A percentile compares a stretch with the other conserved stretches of the same genome.
These are phyloP conservation scores for Phytophthora citrophthora DNA, from an alignment of 352 stramenopile species.

Conservation along the genomic window DNA sequence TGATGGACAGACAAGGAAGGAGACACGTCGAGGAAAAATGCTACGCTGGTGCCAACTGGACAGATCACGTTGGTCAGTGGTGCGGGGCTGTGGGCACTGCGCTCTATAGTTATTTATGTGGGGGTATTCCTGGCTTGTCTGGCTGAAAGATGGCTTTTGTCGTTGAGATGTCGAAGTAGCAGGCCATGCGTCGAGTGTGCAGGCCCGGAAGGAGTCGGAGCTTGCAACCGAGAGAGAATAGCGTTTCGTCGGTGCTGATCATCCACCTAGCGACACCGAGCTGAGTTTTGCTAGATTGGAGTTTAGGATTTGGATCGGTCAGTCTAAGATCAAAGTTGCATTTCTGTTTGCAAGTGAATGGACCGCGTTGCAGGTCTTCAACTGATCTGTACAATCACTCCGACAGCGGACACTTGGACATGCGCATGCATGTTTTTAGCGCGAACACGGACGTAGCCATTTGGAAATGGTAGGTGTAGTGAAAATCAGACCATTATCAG, in stretches of 20 bases:
- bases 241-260: constrained; percentile 17
- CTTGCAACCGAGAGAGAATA: constrained; percentile 23
- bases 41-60: constrained; percentile 18
- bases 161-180: constrained; percentile 24
- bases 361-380: constrained; percentile 6
- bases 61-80: constrained; percentile 6
- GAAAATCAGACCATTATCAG: not conserved
- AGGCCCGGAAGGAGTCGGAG: constrained; percentile 22
- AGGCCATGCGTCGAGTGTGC: not conserved
- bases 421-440: constrained; percentile 23
- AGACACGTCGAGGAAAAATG: constrained; percentile 6
- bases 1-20: constrained; percentile 1
- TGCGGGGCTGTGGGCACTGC: not conserved
- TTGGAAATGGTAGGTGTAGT: constrained; percentile 3
- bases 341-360: no score
- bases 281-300: not conserved
- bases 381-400: constrained; percentile 29
- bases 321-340: no score
- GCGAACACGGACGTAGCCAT: constrained; percentile 9
- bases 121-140: constrained; percentile 29
- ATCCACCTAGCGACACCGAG: not conserved
- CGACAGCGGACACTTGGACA: constrained; percentile 23
- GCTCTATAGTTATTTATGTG: constrained; percentile 27
- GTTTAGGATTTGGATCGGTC: not conserved
- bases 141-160: constrained; percentile 6